Evolutionary conservation across 116 monocot species (phyloP).

Genomic region (Trichopus zeylanicus): DNA sequence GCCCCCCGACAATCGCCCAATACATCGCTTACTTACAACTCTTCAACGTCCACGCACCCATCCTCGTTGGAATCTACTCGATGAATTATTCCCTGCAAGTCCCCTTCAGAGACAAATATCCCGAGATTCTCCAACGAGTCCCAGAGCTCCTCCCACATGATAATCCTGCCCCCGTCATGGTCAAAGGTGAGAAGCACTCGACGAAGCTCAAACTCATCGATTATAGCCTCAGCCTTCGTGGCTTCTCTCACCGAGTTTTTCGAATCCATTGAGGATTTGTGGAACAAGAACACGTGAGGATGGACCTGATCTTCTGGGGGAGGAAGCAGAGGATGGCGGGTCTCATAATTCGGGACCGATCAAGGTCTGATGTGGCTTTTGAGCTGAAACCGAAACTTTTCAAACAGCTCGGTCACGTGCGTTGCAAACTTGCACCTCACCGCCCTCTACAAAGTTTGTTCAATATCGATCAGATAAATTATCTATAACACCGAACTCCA

Average conservation of each 20-base stretch:
- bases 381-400: too few species aligned
- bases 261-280: background rate
- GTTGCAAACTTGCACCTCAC: too few species aligned
- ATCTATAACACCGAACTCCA: too few species aligned
- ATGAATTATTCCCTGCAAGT: slow-evolving; percentile 36
- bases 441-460: too few species aligned
- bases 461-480: too few species aligned
- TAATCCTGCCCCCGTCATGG: slow-evolving; percentile 41
- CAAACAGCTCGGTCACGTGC: too few species aligned
- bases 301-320: slow-evolving; percentile 9
- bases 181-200: slow-evolving; percentile 53
- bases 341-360: too few species aligned
- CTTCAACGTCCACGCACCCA: slow-evolving; percentile 52
- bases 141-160: slow-evolving; percentile 36
- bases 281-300: background rate
- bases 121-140: slow-evolving; percentile 49
- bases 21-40: slow-evolving; percentile 44
- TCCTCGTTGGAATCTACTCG: slow-evolving; percentile 41
- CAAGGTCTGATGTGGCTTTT: too few species aligned
- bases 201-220: slow-evolving; percentile 29
- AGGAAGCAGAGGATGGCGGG: slow-evolving; percentile 5
- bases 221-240: background rate
- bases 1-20: slow-evolving; percentile 26
- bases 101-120: slow-evolving; percentile 30
- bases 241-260: background rate